These are phyloP conservation scores for Aspergillus sp. DNA, from an alignment of 2,329 filamentous ascomycete genomes.

Conservation along the genomic window DNA sequence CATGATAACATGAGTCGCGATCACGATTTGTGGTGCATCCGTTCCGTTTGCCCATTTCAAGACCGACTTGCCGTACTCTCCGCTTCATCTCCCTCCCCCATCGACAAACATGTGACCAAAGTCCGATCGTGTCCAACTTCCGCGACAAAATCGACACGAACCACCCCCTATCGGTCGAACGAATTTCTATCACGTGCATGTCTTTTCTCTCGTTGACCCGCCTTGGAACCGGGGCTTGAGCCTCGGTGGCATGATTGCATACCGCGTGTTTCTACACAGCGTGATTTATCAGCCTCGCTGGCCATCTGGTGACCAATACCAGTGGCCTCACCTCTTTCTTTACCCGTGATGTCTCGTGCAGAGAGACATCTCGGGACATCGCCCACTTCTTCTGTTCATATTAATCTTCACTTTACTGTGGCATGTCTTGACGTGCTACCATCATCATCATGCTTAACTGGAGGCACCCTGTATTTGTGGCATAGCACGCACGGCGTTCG, in stretches of 20 bases:
- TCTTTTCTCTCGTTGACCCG: neutral
- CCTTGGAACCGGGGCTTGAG: too few species aligned
- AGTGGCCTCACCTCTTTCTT: neutral
- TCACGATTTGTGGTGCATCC: too few species aligned
- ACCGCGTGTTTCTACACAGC: constrained; percentile 19
- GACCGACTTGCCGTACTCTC: too few species aligned
- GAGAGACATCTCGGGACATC: constrained; percentile 1
- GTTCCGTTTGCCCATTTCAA: too few species aligned
- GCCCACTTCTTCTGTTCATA: constrained; percentile 17
- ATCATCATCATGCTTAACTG: neutral
- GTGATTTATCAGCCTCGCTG: constrained; percentile 20
- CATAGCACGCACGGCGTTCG: neutral
- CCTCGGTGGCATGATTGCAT: constrained; percentile 30
- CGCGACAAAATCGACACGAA: neutral
- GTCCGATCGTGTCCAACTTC: neutral
- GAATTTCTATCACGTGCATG: neutral
- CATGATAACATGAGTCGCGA: too few species aligned
- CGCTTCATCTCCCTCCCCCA: neutral
- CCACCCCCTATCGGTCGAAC: neutral
- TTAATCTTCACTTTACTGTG: constrained; percentile 8
- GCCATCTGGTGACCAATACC: constrained; percentile 15
- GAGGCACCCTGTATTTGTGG: constrained; percentile 1
- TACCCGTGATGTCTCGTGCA: neutral
- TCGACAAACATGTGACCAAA: too few species aligned
- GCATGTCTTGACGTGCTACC: constrained; percentile 6